A percentile compares a stretch with the other conserved stretches of the same genome.
phyloP scores from a whole-genome alignment of 192 early-diverging fungal species.

The Umbelopsis ramanniana region DNA sequence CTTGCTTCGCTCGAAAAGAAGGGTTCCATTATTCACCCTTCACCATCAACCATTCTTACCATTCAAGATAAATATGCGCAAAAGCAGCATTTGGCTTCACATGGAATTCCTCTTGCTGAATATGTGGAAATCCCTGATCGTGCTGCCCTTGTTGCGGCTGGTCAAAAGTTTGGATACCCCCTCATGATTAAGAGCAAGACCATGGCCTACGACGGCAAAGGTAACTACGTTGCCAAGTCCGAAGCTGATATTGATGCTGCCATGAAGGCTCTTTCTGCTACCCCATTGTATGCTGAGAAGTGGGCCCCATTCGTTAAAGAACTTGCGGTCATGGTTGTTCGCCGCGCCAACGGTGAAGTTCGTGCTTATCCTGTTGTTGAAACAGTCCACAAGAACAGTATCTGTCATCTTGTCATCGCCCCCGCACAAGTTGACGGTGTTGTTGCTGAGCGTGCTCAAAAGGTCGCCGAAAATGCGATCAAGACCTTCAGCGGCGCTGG shows the following conservation, averaged over 20 bases:
- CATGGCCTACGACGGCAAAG: slow-evolving; percentile 94
- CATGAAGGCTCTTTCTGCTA: slow-evolving; percentile 61
- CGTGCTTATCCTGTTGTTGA: slow-evolving; percentile 93
- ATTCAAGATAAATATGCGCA: slow-evolving; percentile 98
- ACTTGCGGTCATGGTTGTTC: slow-evolving; percentile 97
- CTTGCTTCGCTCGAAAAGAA: slow-evolving; percentile 65
- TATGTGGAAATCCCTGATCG: slow-evolving; percentile 65
- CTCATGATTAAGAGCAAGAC: slow-evolving; percentile 96
- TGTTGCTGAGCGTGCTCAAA: slow-evolving; percentile 69
- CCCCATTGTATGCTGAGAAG: slow-evolving; percentile 91
- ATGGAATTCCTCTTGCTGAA: slow-evolving; percentile 74
- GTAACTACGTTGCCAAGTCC: slow-evolving; percentile 87
- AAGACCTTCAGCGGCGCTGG: slow-evolving; percentile 81
- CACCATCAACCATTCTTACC: slow-evolving; percentile 77
- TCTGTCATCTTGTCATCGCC: slow-evolving; percentile 94
- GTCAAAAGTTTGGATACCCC: slow-evolving; percentile 82
- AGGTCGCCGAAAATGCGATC: slow-evolving; percentile 86
- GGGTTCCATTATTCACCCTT: slow-evolving; percentile 73
- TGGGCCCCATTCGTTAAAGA: slow-evolving; percentile 93
- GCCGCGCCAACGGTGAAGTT: slow-evolving; percentile 72
- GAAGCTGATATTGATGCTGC: slow-evolving; percentile 69
- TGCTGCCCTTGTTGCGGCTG: slow-evolving; percentile 56
- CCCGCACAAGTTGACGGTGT: slow-evolving; percentile 94
- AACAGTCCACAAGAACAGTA: slow-evolving; percentile 95
- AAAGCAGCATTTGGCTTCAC: slow-evolving; percentile 74